A percentile compares a stretch with the other conserved stretches of the same genome.
These are phyloP conservation scores for Sphaerulina musiva DNA, from an alignment of 2,329 filamentous ascomycete genomes.

Conservation along the genomic window DNA sequence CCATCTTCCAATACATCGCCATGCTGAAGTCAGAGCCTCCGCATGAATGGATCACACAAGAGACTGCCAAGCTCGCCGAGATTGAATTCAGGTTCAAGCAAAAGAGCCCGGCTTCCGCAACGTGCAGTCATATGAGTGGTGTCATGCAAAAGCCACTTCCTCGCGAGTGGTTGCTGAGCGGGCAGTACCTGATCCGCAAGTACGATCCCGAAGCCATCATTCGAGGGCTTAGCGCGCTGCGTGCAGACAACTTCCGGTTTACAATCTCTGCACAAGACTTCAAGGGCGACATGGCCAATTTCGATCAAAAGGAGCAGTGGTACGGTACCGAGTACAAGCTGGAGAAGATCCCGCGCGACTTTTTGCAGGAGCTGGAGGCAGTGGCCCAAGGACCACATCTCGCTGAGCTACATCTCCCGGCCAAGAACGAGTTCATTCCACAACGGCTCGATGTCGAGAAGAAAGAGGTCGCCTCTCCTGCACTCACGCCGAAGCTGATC, in stretches of 20 bases:
- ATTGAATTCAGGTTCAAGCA: constrained; percentile 94
- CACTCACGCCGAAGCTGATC: constrained; percentile 70
- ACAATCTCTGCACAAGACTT: constrained; percentile 75
- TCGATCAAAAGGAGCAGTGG: constrained; percentile 90
- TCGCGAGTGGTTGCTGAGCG: constrained; percentile 81
- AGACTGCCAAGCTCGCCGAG: constrained; percentile 82
- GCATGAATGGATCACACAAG: constrained; percentile 88
- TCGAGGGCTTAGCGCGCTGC: constrained; percentile 64
- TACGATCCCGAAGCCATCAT: constrained; percentile 75
- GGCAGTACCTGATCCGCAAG: constrained; percentile 64
- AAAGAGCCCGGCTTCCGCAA: constrained; percentile 81
- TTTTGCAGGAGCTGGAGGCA: constrained; percentile 62
- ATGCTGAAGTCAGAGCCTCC: constrained; percentile 74
- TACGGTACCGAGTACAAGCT: constrained; percentile 91
- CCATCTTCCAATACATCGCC: constrained; percentile 85
- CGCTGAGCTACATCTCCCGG: constrained; percentile 72
- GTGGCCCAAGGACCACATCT: constrained; percentile 57
- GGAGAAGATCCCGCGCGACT: constrained; percentile 69
- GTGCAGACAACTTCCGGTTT: constrained; percentile 84
- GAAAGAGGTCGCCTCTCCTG: constrained; percentile 73
- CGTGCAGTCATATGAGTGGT: constrained; percentile 75
- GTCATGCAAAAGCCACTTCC: constrained; percentile 89
- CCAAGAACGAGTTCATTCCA: constrained; percentile 93
- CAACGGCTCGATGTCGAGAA: constrained; percentile 90
- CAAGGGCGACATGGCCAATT: constrained; percentile 57